Evolutionary conservation across 176 grass and related monocot species (phyloP), one percentile per base, ranked within the genome.

Genomic region (Rhynchospora pubera): DNA sequence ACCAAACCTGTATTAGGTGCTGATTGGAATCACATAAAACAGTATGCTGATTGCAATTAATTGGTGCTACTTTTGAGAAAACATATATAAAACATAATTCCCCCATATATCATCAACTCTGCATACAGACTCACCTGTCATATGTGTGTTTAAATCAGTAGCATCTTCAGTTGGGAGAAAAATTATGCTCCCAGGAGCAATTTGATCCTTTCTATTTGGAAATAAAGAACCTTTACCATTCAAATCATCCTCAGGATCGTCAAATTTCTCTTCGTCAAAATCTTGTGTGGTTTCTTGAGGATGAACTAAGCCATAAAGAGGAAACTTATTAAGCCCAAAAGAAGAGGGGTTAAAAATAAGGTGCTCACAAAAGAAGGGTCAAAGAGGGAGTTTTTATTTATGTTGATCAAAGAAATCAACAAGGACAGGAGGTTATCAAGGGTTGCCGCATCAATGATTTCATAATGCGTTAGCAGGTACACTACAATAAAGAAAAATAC

Each of bases 131-230:
- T 77, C 62, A 63, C 78, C 78, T 21, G 26, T 9, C 5, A 21
- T 80, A 62, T 62, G 78, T 62, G 18, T 80, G 24, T 11, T 59
- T 61, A 62, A 80, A 46, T 62, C 59, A n/a, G 24, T 62, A 80
- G 61, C 26, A 65, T 63, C 59, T 67, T 50, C 62, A 32, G 12
- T 64, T 66, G 61, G 50, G 23, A 32, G 6, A 77, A 23, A 56
- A 23, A 24, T 11, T 15, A 11, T 56, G 23, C 26, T 77, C 6
- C 23, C 21, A 45, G 79, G 44, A 67, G 52, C 6, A 48, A 47
- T 81, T 82, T 66, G 43, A 1, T 82, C 79, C 42, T 66, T 42
- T 82, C 60, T 51, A 16, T 65, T 51, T 82, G 79, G 66, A 51
- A 32, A 18, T 58, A 82, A 24, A 77, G 47, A 82, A 66, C 7